A percentile compares a stretch with the other conserved stretches of the same genome.
These are phyloP conservation scores for Cenchrus americanus DNA, from an alignment of 176 grass and related monocot species.

Conservation along the genomic window DNA sequence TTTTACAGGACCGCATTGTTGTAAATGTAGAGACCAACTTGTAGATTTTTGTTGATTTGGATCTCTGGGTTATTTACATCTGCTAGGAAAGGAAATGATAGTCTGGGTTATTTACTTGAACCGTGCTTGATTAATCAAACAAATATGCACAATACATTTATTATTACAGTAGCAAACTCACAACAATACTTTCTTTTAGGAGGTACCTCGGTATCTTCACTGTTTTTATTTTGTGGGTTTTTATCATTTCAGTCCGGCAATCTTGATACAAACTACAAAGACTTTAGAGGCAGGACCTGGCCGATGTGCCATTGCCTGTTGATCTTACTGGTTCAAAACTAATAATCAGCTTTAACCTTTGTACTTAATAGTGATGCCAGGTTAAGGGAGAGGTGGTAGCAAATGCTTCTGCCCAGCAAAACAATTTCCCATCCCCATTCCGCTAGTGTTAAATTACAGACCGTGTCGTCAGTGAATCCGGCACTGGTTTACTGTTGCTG, in stretches of 20 bases:
- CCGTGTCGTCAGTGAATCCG: background rate
- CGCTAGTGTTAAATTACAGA: background rate
- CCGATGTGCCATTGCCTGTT: conserved; percentile 6
- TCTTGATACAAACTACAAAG: background rate
- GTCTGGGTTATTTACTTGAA: background rate
- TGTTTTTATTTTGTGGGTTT: background rate
- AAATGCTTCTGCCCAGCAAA: no score
- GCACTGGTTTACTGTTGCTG: no score
- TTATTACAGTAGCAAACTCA: conserved; percentile 9
- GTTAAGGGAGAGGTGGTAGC: no score
- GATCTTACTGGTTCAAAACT: background rate
- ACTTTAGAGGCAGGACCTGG: background rate
- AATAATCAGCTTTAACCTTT: background rate
- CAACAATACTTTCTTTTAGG: background rate
- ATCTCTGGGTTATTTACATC: background rate
- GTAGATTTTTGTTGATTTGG: background rate
- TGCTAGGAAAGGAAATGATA: background rate
- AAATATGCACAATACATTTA: background rate
- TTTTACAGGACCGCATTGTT: background rate
- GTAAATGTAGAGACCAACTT: conserved; percentile 16
- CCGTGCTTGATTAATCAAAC: background rate
- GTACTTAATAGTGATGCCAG: no score
- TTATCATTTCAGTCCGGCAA: background rate
- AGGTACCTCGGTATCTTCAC: background rate
- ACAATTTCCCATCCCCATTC: background rate